Evolutionary conservation across 305 asterid genomes (phyloP), one percentile per base, ranked within the genome.

Genomic region (Fraxinus xanthoxyloides): DNA sequence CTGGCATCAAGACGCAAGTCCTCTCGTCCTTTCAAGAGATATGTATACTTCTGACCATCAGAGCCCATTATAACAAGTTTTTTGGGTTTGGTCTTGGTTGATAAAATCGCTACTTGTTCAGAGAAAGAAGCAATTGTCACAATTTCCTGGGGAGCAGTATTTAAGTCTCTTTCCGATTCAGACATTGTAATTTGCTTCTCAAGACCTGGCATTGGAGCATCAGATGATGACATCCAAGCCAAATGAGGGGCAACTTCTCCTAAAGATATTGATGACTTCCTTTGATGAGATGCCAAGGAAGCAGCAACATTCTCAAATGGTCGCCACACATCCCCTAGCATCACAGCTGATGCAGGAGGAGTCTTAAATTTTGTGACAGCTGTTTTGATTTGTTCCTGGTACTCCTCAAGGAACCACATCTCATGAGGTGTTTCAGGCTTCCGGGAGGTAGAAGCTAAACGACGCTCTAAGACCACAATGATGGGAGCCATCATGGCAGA

Each of bases 401-500:
- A 97, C 85, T 90, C 98, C 84, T 92, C 90, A 73, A 89, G 85
- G 90, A 97, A 97, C 97, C 98, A 91, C 84, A 82, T 77, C 84
- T 97, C 99, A 83, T 97, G 99, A 82, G 98, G 97, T n/a, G 99
- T 97, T 90, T 94, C 98, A 75, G 99, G 98, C 89, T 86, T 91
- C 84, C 94, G 89, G 83, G 98, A 93, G 30, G 99, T 95, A 80
- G 98, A 97, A 85, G 92, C 89, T 87, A 97, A 92, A 77, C 99
- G 98, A 76, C 99, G 99, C 89, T 97, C 99, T 85, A 97, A 87
- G 83, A 90, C 97, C 80, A 97, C 98, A 85, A 92, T 87, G 82
- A 95, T 90, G 63, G 99, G 98, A 81, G 99, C 97, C 99, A 95
- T 97, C 99, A 97, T 97, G 82, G 99, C 99, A 3, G 98, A 92